Base-by-base conservation (phyloP, 495 filamentous ascomycete species). In the Friedmanniomyces endolithicus region DNA sequence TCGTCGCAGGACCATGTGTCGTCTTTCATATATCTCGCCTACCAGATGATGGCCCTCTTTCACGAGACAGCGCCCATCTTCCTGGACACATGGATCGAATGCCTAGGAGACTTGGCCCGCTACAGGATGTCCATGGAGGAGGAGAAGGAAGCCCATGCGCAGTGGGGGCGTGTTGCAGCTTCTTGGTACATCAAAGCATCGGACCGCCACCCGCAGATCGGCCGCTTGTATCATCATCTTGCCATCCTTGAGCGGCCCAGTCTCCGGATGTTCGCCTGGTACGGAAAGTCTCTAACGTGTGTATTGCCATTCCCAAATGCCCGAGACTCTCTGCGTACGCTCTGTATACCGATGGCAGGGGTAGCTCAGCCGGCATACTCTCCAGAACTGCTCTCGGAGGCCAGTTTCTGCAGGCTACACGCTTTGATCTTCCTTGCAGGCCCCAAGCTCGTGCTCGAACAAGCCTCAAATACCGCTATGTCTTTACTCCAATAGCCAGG, bases 111-210 rank as follows among this genome's bases (percentile, higher is more conserved):
- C n/a, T n/a, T n/a, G 2, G 83, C 79, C 0, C 68, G 82, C 25
- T 86, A 85, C 51, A 72, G 81, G 0, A 89, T 90, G 85, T 85
- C 85, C 1, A 82, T 89, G 23, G 85, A 90, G 64, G 83, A 88
- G 48, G 86, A 90, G 44, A 75, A 84, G 0, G 88, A 94, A 44
- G 70, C 78, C 1, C 59, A 62, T 44, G 33, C 50, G 7, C 44
- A 59, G 14, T 95, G 90, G 88, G 83, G 82, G 0, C 83, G 70
- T 75, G 83, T 92, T 0, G 83, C 84, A 8, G 70, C 82, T 19
- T 79, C 79, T 35, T 95, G 89, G 89, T 95, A 94, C 58, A 80
- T 72, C 40, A 72, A 29, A 85, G 88, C 0, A 73, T n/a, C n/a
- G n/a, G n/a, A n/a, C n/a, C n/a, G n/a, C n/a, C n/a, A n/a, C n/a